Evolutionary conservation across 169 alveolate genomes (phyloP).

Genomic region (Perkinsus chesapeaki): DNA sequence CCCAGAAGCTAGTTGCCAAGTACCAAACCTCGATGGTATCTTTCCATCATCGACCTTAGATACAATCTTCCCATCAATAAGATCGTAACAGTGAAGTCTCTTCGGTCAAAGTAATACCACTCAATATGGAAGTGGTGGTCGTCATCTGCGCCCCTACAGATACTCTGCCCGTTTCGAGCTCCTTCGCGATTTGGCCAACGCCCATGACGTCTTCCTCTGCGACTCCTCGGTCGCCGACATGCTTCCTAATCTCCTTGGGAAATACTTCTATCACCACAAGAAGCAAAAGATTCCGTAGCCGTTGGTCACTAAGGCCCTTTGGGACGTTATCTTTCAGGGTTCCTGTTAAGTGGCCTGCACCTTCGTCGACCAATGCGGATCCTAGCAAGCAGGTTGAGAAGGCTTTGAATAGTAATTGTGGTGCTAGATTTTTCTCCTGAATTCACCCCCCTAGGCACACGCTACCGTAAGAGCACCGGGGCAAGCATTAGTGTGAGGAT

Average conservation of each 20-base stretch:
- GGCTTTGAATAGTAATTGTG: neutral
- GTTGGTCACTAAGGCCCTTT: too few species aligned
- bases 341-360: neutral
- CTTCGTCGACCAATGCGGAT: neutral
- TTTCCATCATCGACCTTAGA: neutral
- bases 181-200: neutral
- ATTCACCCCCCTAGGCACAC: neutral
- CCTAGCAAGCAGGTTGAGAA: neutral
- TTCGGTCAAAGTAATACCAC: neutral
- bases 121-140: neutral
- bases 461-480: neutral
- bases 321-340: too few species aligned
- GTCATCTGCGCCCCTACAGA: neutral
- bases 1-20: neutral
- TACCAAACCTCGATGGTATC: neutral
- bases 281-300: neutral
- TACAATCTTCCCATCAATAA: neutral
- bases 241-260: neutral
- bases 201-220: neutral
- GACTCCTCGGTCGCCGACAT: neutral
- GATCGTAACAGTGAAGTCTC: neutral
- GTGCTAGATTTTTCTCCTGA: neutral
- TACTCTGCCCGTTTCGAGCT: neutral
- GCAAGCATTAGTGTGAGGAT: neutral
- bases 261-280: neutral